Evolutionary conservation across 352 stramenopile species (phyloP), one percentile per base, ranked within the genome.

Genomic region (Phytophthora cajani): DNA sequence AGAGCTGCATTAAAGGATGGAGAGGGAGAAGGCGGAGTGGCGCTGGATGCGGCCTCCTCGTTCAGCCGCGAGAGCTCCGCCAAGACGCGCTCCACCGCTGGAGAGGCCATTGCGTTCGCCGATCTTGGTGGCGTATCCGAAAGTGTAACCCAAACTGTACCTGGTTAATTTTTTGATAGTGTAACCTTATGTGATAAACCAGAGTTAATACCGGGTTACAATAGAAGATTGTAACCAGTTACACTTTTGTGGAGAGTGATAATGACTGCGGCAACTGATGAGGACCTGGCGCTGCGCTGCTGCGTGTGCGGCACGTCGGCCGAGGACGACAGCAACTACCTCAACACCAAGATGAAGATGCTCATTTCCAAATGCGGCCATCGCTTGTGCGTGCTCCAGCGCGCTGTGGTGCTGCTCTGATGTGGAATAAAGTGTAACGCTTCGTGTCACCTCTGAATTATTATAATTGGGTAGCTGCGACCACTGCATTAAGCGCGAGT

Each of bases 301-400:
- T 96, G 89, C 79, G 89, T 96, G 42, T 96, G 89, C 75, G 88
- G 89, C 69, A 96, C 89, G 67, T 92, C 86, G 23, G 78, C 78
- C 33, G 87, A 96, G 61, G 88, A 95, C 62, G 88, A 96, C 77
- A 87, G 78, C 72, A 96, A 96, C 75, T 90, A 94, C 68, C 85
- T 96, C 62, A 96, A 96, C 76, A 96, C 88, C 19, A 95, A 94
- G 77, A 96, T 96, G 89, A 96, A 95, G 75, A 95, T 96, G 85
- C 87, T 94, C 64, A 96, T 96, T 74, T 95, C 89, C 59, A 95
- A 96, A 76, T 96, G 89, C 52, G 88, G 89, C 59, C 89, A 96
- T 64, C 88, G 88, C 75, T 95, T 94, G 89, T 96, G 79, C 69
- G 89, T 89, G 11, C 14, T 16, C 14, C 27, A n/a, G 10, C n/a